Evolutionary conservation across 2,329 filamentous ascomycete genomes (phyloP).

Genomic region (Ophiocordyceps camponoti-saundersi): DNA sequence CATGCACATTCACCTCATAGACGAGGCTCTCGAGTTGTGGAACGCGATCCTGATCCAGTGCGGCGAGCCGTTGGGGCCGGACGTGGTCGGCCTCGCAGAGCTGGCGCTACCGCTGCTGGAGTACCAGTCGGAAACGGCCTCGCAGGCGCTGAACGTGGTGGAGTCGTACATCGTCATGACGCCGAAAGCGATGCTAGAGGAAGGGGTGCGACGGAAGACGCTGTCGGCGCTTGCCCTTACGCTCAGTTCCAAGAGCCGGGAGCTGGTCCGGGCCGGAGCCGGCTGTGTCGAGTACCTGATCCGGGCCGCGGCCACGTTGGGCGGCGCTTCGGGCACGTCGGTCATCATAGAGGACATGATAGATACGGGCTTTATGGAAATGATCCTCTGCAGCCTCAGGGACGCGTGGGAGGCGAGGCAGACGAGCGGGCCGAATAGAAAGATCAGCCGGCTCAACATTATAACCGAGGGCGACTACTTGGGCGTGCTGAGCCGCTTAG

Average conservation of each 20-base stretch:
- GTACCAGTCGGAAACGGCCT: conserved; percentile 45
- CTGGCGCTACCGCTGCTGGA: conserved; percentile 49
- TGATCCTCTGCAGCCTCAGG: conserved; percentile 48
- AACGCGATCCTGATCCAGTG: conserved; percentile 53
- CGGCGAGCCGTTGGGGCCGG: conserved; percentile 39
- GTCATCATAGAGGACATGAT: conserved; percentile 50
- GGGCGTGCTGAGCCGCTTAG: conserved; percentile 62
- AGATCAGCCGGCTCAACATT: conserved; percentile 50
- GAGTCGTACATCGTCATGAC: conserved; percentile 57
- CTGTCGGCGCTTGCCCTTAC: conserved; percentile 30
- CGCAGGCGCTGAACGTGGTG: conserved; percentile 44
- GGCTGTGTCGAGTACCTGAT: conserved; percentile 49
- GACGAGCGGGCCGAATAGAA: conserved; percentile 64
- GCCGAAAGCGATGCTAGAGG: conserved; percentile 45
- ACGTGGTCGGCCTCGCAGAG: conserved; percentile 46
- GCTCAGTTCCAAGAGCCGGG: conserved; percentile 35
- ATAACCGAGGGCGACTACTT: conserved; percentile 77
- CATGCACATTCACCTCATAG: conserved; percentile 65
- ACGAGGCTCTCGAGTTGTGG: conserved; percentile 88
- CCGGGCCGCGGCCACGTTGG: conserved; percentile 42
- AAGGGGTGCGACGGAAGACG: conserved; percentile 32
- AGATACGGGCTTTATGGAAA: conserved; percentile 42
- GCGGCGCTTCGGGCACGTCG: conserved; percentile 41
- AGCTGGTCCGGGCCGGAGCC: conserved; percentile 39
- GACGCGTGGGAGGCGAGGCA: conserved; percentile 59